Conservation (phyloP, 139 green algal species). For the Asterochloris erici region DNA sequence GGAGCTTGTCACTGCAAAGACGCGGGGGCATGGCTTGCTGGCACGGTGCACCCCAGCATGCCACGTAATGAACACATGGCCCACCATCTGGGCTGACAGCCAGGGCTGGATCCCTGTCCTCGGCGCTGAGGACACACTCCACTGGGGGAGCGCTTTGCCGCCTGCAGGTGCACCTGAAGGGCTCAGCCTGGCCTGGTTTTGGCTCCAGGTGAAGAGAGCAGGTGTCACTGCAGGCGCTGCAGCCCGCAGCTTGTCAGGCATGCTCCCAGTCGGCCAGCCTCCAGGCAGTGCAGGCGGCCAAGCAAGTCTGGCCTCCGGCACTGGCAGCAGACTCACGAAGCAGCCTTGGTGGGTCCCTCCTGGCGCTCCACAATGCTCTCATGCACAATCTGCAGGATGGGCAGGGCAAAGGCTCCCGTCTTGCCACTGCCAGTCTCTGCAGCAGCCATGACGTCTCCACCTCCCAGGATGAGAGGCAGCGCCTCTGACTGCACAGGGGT, state of each 20-base stretch:
- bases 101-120: conserved; percentile 56
- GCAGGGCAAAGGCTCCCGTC: conserved; percentile 85
- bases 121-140: conserved; percentile 4
- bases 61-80: neutral
- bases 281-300: neutral
- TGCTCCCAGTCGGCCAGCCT: neutral
- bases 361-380: conserved; percentile 37
- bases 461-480: conserved; percentile 75
- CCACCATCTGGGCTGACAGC: conserved; percentile 46
- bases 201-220: neutral
- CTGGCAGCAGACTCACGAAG: conserved; percentile 7
- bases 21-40: too few species aligned
- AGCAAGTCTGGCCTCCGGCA: neutral
- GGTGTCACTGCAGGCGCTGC: neutral
- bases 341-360: neutral
- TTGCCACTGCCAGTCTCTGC: conserved; percentile 92
- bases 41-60: too few species aligned
- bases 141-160: neutral
- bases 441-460: conserved; percentile 86
- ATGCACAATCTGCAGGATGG: conserved; percentile 76
- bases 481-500: conserved; percentile 74
- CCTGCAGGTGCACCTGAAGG: neutral
- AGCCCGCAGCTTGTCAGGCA: neutral
- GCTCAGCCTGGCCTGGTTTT: neutral
- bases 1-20: too few species aligned